Evolutionary conservation across 768 basidiomycete genomes (phyloP).

Genomic region (Boletus tylopilopsis): DNA sequence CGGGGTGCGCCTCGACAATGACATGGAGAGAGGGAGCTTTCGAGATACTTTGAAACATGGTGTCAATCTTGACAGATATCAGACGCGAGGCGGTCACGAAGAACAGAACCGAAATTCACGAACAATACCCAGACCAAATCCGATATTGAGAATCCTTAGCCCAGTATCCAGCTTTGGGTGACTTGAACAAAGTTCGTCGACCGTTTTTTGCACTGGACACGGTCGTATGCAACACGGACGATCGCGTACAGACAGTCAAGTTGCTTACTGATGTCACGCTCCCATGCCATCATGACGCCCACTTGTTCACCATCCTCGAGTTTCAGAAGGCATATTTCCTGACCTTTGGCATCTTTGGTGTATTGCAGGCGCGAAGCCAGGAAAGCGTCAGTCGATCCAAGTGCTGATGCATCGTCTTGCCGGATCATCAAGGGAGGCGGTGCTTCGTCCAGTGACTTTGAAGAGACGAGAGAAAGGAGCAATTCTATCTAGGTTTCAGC

Average conservation of each 20-base stretch:
- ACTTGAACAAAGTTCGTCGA: slow-evolving; percentile 52
- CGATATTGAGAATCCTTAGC: slow-evolving; percentile 80
- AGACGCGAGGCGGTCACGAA: slow-evolving; percentile 3
- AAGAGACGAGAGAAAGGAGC: slow-evolving; percentile 60
- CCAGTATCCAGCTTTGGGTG: slow-evolving; percentile 44
- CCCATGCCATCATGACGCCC: slow-evolving; percentile 99
- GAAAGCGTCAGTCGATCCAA: slow-evolving; percentile 64
- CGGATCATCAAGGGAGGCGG: slow-evolving; percentile 41
- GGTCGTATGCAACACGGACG: slow-evolving; percentile 16
- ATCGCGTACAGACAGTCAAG: background rate
- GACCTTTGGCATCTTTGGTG: slow-evolving; percentile 64
- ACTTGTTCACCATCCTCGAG: slow-evolving; percentile 66
- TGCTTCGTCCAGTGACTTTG: slow-evolving; percentile 31
- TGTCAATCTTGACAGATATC: slow-evolving; percentile 62
- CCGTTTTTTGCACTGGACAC: slow-evolving; percentile 70
- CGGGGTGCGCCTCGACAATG: slow-evolving; percentile 92
- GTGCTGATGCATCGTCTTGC: slow-evolving; percentile 50
- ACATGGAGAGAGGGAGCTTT: slow-evolving; percentile 67
- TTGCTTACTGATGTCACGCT: slow-evolving; percentile 66
- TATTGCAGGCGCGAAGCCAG: slow-evolving; percentile 68
- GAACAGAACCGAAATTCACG: slow-evolving; percentile 20
- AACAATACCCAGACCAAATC: slow-evolving; percentile 92
- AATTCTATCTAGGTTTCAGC: slow-evolving; percentile 48
- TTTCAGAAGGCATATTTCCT: slow-evolving; percentile 75
- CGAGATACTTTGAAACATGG: slow-evolving; percentile 65